Percentiles rank a stretch among this genome's conserved stretches.
These are phyloP conservation scores for Basidioascus undulatus DNA, from an alignment of 768 basidiomycete genomes.

Conservation along the genomic window DNA sequence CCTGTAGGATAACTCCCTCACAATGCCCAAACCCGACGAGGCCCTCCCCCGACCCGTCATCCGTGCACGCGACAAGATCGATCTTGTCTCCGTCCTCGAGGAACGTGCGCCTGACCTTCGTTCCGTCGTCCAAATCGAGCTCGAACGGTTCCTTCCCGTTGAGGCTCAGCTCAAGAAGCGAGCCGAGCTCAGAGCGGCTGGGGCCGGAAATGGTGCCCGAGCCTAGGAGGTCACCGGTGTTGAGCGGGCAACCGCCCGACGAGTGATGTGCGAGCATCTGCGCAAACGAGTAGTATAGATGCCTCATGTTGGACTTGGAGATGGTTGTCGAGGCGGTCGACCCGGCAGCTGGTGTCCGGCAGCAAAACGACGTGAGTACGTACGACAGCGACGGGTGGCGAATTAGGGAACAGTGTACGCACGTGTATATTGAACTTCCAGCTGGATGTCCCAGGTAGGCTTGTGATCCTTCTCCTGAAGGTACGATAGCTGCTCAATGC, in stretches of 20 bases:
- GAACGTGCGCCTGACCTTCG: slow-evolving; percentile 3
- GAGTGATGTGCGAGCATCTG: slow-evolving; percentile 11
- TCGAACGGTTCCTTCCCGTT: slow-evolving; percentile 6
- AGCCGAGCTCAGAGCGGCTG: neutral
- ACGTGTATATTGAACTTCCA: slow-evolving; percentile 1
- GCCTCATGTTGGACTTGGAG: slow-evolving; percentile 1
- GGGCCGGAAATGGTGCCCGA: slow-evolving; percentile 11
- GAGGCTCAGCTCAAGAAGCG: slow-evolving; percentile 7
- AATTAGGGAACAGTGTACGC: neutral
- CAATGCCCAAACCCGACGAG: slow-evolving; percentile 10
- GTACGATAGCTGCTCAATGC: too few species aligned
- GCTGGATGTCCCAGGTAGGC: slow-evolving; percentile 2
- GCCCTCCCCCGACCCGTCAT: neutral
- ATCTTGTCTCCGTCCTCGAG: slow-evolving; percentile 10
- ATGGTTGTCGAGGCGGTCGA: neutral
- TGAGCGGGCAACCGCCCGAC: slow-evolving; percentile 6
- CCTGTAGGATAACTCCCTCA: slow-evolving; percentile 5
- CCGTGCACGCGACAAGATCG: slow-evolving; percentile 3
- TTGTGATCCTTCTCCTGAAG: neutral
- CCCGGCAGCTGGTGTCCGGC: neutral
- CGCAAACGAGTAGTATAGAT: slow-evolving; percentile 9
- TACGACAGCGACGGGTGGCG: neutral
- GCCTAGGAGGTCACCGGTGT: slow-evolving; percentile 10
- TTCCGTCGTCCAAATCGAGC: neutral
- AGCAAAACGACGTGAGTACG: neutral